Base-by-base conservation (phyloP, 495 filamentous ascomycete genomes). In the Penicillium chermesinum region DNA sequence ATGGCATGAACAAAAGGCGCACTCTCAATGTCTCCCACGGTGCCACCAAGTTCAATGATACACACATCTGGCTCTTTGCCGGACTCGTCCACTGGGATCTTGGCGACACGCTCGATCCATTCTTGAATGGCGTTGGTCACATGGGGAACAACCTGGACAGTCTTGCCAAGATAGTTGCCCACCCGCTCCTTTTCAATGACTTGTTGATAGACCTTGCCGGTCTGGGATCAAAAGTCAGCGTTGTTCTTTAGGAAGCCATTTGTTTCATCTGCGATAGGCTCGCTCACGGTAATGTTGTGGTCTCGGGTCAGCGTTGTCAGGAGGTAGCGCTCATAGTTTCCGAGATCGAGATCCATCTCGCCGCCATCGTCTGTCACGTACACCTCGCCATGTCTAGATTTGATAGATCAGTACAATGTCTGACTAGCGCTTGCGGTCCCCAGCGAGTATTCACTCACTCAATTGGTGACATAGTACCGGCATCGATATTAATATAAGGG, bases 91-190 rank as follows among this genome's bases (percentile, higher is more conserved):
- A 94, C 90, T 4, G 90, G 88, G 45, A 91, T 83, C 55, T 72
- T 80, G 15, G 93, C 87, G 17, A 97, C 93, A 10, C 87, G 77
- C 69, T 88, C 80, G 51, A 96, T 89, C 87, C 89, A 95, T 34
- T 95, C 85, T 65, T 96, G 86, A 50, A 97, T 91, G 2, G 83
- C 87, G 56, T 95, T 80, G 15, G 89, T 95, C 35, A 96, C 68
- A 63, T 97, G 91, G 1, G 91, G 91, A 14, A 96, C 91, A 7
- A 95, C 85, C 65, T 96, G 91, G 16, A 96, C 91, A 0, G 93
- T 98, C 57, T 84, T 83, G 46, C 93, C 93, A 6, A 96, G 80
- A 55, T 97, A 98, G 60, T 88, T 80, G 20, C 91, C 91, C 18
- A 72, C 69, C 38, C 90, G 78, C 70, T 96, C 85, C 49, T 74